Percentiles rank a stretch among this genome's conserved stretches.
Evolutionary conservation across 2,329 filamentous ascomycete genomes (phyloP).

Genomic region (Penicillium sp.): DNA sequence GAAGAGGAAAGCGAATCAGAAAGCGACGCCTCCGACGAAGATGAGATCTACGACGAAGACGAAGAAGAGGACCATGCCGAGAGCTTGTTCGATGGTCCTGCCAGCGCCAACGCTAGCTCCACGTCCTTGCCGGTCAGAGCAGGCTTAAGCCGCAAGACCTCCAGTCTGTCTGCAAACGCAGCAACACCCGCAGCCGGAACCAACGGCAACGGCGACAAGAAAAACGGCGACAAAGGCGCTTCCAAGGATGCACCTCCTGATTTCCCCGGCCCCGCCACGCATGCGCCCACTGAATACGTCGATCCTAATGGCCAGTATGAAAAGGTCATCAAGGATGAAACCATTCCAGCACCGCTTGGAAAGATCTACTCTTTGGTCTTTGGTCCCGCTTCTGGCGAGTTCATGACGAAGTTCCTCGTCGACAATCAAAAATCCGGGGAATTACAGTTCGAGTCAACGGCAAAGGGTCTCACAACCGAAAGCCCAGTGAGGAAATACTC

Average conservation of each 20-base stretch:
- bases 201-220: constrained; percentile 37
- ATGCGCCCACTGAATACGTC: constrained; percentile 81
- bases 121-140: constrained; percentile 47
- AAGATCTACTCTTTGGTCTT: constrained; percentile 90
- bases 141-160: constrained; percentile 70
- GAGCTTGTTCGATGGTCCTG: constrained; percentile 59
- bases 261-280: constrained; percentile 81
- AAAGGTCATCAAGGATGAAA: constrained; percentile 79
- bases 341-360: constrained; percentile 82
- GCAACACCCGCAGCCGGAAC: constrained; percentile 42
- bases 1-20: constrained; percentile 71
- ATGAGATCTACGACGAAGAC: constrained; percentile 59
- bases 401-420: constrained; percentile 83
- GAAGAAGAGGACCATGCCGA: constrained; percentile 59
- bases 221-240: constrained; percentile 52
- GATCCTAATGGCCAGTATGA: constrained; percentile 81
- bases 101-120: constrained; percentile 59
- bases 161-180: constrained; percentile 48
- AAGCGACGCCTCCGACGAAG: constrained; percentile 74
- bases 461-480: constrained; percentile 73
- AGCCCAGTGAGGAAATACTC: constrained; percentile 74
- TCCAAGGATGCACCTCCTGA: constrained; percentile 52
- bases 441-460: constrained; percentile 79
- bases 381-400: constrained; percentile 74
- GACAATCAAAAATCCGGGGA: constrained; percentile 88